Evolutionary conservation across 2,329 filamentous ascomycete species (phyloP).

Genomic region (Colletotrichum plurivorum): DNA sequence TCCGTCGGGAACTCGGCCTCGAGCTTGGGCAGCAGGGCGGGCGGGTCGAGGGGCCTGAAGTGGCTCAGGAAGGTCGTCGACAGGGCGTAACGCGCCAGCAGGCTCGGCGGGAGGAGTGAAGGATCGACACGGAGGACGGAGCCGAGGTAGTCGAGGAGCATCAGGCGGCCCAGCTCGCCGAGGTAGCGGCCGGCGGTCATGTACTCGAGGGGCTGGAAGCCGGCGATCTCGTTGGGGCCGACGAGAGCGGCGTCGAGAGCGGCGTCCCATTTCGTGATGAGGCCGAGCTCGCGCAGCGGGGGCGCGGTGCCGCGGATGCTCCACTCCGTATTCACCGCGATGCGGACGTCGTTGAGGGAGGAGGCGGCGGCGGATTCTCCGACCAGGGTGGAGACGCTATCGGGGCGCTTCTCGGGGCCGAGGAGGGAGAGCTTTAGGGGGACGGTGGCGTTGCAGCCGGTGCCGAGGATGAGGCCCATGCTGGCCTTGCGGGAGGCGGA

Average conservation of each 20-base stretch:
- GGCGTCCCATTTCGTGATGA: constrained; percentile 81
- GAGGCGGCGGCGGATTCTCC: constrained; percentile 54
- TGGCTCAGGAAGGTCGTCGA: constrained; percentile 82
- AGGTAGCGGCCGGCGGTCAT: constrained; percentile 86
- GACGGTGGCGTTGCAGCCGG: constrained; percentile 85
- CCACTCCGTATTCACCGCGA: constrained; percentile 89
- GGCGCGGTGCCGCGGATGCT: constrained; percentile 82
- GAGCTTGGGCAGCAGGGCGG: constrained; percentile 61
- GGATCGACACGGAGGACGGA: constrained; percentile 56
- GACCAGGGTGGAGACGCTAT: constrained; percentile 63
- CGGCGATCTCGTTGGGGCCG: constrained; percentile 75
- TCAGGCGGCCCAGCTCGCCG: constrained; percentile 80
- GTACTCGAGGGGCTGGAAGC: constrained; percentile 87
- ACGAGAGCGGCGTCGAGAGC: constrained; percentile 77
- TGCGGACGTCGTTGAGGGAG: constrained; percentile 64
- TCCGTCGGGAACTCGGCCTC: constrained; percentile 66
- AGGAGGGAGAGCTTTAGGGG: constrained; percentile 76
- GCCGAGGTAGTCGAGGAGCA: constrained; percentile 76
- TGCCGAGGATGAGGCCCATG: constrained; percentile 87
- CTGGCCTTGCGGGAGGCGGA: constrained; percentile 71
- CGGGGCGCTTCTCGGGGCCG: constrained; percentile 73
- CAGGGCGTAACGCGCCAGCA: constrained; percentile 73
- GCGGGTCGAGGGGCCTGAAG: constrained; percentile 58
- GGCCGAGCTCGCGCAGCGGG: constrained; percentile 72
- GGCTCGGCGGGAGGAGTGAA: constrained; percentile 64